Percentiles rank a stretch among this genome's conserved stretches.
Conservation (phyloP, 257 asterid genomes). For the Mentha longifolia region DNA sequence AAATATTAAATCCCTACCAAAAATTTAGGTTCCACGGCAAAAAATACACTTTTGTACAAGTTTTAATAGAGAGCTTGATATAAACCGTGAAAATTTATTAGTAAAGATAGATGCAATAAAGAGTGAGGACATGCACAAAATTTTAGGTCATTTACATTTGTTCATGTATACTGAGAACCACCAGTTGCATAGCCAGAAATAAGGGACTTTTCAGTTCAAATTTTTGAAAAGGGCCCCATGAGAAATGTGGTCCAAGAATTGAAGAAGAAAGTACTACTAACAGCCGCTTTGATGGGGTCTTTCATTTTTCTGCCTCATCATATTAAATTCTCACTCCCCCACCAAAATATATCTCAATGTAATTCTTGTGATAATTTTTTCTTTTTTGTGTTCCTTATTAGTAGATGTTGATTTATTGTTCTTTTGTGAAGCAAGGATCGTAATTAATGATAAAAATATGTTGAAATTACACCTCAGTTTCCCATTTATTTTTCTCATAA, state of each 20-base stretch:
- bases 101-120: neutral
- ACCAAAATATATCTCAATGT: neutral
- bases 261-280: neutral
- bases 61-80: neutral
- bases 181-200: conserved; percentile 1
- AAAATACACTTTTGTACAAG: no score
- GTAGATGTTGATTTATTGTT: neutral
- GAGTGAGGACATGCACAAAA: conserved; percentile 4
- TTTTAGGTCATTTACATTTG: conserved; percentile 24
- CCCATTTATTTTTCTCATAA: neutral
- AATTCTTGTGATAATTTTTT: conserved; percentile 4
- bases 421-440: neutral
- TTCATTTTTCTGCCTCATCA: conserved; percentile 22
- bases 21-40: neutral
- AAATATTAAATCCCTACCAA: no score
- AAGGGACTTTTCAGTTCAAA: conserved; percentile 14
- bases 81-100: neutral
- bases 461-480: no score
- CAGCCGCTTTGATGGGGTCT: conserved; percentile 16
- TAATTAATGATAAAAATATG: neutral
- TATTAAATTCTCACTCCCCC: neutral
- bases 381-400: neutral
- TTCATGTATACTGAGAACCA: conserved; percentile 3
- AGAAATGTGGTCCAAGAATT: conserved; percentile 28
- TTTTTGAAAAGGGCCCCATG: conserved; percentile 23